phyloP scores from a whole-genome alignment of 169 alveolate genomes.

The Perkinsus marinus region DNA sequence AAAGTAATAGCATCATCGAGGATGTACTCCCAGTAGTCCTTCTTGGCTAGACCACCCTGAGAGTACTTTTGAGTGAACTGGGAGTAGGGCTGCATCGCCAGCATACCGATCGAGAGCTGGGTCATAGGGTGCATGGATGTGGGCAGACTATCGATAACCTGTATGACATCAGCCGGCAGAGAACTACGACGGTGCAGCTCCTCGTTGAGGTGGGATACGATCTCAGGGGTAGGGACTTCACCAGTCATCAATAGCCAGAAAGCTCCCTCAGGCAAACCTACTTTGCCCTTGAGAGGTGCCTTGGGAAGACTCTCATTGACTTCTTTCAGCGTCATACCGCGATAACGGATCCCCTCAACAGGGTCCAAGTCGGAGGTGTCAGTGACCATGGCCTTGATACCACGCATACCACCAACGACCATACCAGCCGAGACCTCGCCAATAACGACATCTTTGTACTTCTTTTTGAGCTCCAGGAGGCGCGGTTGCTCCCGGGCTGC shows the following conservation, averaged over 20 bases:
- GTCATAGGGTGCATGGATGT: slow-evolving; percentile 83
- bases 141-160: slow-evolving; percentile 59
- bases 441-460: neutral
- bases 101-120: slow-evolving; percentile 64
- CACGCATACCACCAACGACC: slow-evolving; percentile 31
- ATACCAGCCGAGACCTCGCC: neutral
- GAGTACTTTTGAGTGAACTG: neutral
- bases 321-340: slow-evolving; percentile 68
- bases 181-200: slow-evolving; percentile 53
- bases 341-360: slow-evolving; percentile 63
- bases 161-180: slow-evolving; percentile 57
- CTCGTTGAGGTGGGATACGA: slow-evolving; percentile 13
- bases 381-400: slow-evolving; percentile 68
- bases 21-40: slow-evolving; percentile 67
- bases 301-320: slow-evolving; percentile 56
- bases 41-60: slow-evolving; percentile 15
- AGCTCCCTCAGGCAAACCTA: slow-evolving; percentile 79
- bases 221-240: slow-evolving; percentile 1
- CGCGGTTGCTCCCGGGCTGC: neutral
- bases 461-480: neutral
- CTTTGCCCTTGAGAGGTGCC: slow-evolving; percentile 40
- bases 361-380: slow-evolving; percentile 83
- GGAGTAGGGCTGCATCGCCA: slow-evolving; percentile 69
- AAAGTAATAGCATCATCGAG: slow-evolving; percentile 70
- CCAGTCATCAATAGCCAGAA: slow-evolving; percentile 83